Conservation (phyloP, 495 filamentous ascomycete genomes). For the Bacidia rubella region DNA sequence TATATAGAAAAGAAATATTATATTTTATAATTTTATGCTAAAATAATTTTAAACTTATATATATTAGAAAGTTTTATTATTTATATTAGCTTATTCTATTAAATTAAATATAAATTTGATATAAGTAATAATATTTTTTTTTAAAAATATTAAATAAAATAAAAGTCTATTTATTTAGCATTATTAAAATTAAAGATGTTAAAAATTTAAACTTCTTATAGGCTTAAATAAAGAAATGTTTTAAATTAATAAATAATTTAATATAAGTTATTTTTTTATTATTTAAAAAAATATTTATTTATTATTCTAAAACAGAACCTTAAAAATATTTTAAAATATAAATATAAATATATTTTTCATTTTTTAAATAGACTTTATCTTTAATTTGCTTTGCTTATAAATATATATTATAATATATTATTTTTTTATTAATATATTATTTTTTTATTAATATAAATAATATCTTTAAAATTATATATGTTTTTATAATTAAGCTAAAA, state of each 20-base stretch:
- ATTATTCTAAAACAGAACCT: not conserved
- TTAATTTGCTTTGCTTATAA: not conserved
- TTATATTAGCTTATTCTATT: not conserved
- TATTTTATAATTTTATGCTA: not conserved
- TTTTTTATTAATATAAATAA: too few species aligned
- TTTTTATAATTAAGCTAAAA: too few species aligned
- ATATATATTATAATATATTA: not conserved
- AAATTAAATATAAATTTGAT: not conserved
- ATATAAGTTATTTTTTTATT: not conserved
- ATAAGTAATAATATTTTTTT: not conserved
- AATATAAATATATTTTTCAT: not conserved
- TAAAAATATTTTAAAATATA: not conserved
- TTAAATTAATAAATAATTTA: not conserved
- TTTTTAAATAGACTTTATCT: too few species aligned
- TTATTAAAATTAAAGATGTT: not conserved
- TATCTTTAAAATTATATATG: too few species aligned
- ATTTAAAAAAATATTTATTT: not conserved
- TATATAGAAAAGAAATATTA: not conserved
- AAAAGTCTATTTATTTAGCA: not conserved
- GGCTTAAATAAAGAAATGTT: not conserved
- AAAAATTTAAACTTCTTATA: constrained; percentile 2
- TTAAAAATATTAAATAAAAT: not conserved
- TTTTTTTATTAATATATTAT: too few species aligned
- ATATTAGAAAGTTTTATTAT: not conserved
- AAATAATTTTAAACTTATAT: not conserved